phyloP scores from a whole-genome alignment of 2,329 filamentous ascomycete genomes.

The Penicillium palitans region DNA sequence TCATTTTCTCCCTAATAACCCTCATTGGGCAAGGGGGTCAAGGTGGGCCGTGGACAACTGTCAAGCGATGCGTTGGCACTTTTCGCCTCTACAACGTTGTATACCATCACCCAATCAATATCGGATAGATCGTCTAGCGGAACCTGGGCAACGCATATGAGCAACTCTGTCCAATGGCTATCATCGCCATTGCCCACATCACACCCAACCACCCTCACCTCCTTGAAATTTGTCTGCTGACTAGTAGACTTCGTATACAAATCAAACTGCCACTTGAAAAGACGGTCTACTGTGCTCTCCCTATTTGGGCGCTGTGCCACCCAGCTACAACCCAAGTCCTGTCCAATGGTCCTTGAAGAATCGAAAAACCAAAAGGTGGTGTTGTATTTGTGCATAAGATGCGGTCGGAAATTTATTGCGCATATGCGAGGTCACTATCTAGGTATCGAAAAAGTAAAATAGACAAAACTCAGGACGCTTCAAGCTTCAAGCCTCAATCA shows the following conservation, averaged over 20 bases:
- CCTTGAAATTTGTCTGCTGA: neutral
- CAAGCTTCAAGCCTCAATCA: neutral
- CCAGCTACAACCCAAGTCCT: neutral
- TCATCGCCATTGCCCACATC: neutral
- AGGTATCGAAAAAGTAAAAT: conserved; percentile 3
- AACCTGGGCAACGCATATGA: conserved; percentile 2
- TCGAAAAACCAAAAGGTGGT: neutral
- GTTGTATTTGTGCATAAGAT: neutral
- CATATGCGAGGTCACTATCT: neutral
- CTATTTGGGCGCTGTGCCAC: neutral
- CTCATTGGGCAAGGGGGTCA: conserved; percentile 2
- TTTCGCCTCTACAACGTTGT: conserved; percentile 2
- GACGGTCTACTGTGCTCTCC: conserved; percentile 1
- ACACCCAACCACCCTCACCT: conserved; percentile 1
- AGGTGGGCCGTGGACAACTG: conserved; percentile 8
- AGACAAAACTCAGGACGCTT: neutral
- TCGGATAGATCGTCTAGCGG: conserved; percentile 3
- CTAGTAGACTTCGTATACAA: neutral
- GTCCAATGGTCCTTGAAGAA: neutral
- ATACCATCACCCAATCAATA: conserved; percentile 8
- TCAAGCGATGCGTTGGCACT: conserved; percentile 14
- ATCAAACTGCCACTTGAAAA: neutral
- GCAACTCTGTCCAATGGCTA: neutral
- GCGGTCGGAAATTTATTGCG: conserved; percentile 4
- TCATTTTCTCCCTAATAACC: neutral